Evolutionary conservation across 768 basidiomycete species (phyloP).

Genomic region (Podaxis carcinomalis): DNA sequence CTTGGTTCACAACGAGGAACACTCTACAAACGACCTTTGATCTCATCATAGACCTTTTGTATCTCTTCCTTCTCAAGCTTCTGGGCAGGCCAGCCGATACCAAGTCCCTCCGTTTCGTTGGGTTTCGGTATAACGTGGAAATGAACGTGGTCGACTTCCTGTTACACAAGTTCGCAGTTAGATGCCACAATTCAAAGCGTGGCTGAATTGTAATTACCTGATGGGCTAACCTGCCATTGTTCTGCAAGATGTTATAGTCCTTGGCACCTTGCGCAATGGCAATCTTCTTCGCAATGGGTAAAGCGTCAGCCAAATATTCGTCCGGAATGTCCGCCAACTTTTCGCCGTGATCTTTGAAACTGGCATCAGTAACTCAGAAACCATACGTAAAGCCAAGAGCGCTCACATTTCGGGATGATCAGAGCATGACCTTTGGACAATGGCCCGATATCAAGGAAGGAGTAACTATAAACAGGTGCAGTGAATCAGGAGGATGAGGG

Average conservation of each 20-base stretch:
- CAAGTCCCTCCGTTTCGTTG: conserved; percentile 66
- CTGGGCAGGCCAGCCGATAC: conserved; percentile 75
- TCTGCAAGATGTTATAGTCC: conserved; percentile 85
- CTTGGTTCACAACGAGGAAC: neutral
- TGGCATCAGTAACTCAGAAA: neutral
- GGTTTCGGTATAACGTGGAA: conserved; percentile 96
- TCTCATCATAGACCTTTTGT: conserved; percentile 49
- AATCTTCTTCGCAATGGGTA: conserved; percentile 86
- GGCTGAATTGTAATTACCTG: conserved; percentile 31
- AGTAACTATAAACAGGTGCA: conserved; percentile 42
- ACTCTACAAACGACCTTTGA: conserved; percentile 37
- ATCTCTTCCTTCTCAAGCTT: conserved; percentile 60
- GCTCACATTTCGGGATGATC: conserved; percentile 87
- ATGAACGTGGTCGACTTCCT: conserved; percentile 85
- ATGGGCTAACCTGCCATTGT: conserved; percentile 54
- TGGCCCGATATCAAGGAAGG: conserved; percentile 93
- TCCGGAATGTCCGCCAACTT: conserved; percentile 90
- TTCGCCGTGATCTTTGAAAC: conserved; percentile 65
- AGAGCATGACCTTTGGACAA: conserved; percentile 88
- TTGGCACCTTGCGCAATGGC: conserved; percentile 67
- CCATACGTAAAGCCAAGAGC: neutral
- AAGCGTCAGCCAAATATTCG: conserved; percentile 68
- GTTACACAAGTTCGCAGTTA: neutral
- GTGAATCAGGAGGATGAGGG: neutral
- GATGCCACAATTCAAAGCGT: neutral